These are phyloP conservation scores for Pythium guiyangense DNA, from an alignment of 352 stramenopile genomes.

Conservation along the genomic window DNA sequence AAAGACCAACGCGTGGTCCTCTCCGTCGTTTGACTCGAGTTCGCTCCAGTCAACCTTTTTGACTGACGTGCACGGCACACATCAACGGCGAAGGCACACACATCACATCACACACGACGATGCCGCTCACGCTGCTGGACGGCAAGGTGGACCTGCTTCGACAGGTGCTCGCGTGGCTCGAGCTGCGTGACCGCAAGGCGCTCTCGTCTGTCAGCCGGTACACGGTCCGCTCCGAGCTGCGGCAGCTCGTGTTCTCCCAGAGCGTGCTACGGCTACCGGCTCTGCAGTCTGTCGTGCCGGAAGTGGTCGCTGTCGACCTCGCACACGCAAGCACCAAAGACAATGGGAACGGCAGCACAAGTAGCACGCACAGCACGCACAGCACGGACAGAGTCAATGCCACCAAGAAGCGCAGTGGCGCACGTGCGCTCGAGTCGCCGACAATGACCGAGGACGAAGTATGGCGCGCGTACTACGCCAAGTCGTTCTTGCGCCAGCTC, in stretches of 20 bases:
- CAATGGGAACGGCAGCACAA: neutral
- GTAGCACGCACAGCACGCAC: neutral
- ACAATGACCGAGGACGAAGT: neutral
- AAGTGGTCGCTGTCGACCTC: neutral
- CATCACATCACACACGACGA: neutral
- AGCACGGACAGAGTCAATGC: neutral
- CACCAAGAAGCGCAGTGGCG: neutral
- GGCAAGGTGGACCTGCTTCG: conserved; percentile 39
- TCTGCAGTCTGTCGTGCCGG: conserved; percentile 9
- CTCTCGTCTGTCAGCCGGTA: conserved; percentile 31
- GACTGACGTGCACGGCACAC: too few species aligned
- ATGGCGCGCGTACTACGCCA: conserved; percentile 25
- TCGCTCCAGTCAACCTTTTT: too few species aligned
- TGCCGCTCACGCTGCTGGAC: conserved; percentile 28
- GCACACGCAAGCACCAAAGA: too few species aligned
- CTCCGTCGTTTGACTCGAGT: too few species aligned
- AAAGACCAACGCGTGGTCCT: too few species aligned
- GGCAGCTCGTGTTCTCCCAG: conserved; percentile 36
- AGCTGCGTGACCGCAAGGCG: conserved; percentile 29
- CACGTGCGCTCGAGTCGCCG: neutral
- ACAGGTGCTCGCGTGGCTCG: conserved; percentile 33
- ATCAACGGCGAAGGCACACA: too few species aligned
- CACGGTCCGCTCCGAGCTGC: conserved; percentile 29
- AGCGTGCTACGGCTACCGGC: conserved; percentile 33
- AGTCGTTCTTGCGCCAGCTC: conserved; percentile 28